Base-by-base conservation (phyloP, 345 rosid genomes). In the Salix arbutifolia region DNA sequence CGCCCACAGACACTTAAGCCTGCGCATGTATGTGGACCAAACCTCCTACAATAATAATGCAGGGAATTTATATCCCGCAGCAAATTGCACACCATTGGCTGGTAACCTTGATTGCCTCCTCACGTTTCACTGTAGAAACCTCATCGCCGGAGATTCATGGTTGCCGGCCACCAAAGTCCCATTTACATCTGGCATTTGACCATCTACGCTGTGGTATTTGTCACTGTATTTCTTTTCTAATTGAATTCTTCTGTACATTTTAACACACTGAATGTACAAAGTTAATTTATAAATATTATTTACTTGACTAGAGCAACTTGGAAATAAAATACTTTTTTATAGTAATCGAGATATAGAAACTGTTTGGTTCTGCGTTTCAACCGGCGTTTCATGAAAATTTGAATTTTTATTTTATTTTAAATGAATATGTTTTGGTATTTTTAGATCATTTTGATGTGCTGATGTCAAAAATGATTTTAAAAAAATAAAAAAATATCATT, bases 101-200 rank as follows among this genome's bases (percentile, higher is more conserved):
- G 96, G 94, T 71, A 95, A 65, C 98, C 99, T 93, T 1, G 94
- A 87, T 97, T 1, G 0, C 99, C 98, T 1, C 87, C 91, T 52
- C 82, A 4, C 30, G 77, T 52, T 83, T 76, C 37, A 83, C 78
- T 0, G 85, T 83, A 2, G 30, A 16, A 19, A 75, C 53, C 75
- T 83, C 28, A 31, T 83, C 23, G 82, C 85, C 1, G 85, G 85
- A n/a, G 23, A 56, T 23, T 72, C 85, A 5, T 83, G 85, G 85
- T 53, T 83, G 71, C 85, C 85, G 13, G 69, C 72, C 10, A 68
- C 85, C 10, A 76, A 68, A 4, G 78, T 83, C 38, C 82, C 85
- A 2, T 83, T 71, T 71, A 72, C 77, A 30, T 9, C 77, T n/a
- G 85, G 71, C 33, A 77, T 83, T 50, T 83, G 72, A 82, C 46